Evolutionary conservation across 2,329 filamentous ascomycete genomes (phyloP), one percentile per base, ranked within the genome.

Genomic region (Cercospora citrullina): DNA sequence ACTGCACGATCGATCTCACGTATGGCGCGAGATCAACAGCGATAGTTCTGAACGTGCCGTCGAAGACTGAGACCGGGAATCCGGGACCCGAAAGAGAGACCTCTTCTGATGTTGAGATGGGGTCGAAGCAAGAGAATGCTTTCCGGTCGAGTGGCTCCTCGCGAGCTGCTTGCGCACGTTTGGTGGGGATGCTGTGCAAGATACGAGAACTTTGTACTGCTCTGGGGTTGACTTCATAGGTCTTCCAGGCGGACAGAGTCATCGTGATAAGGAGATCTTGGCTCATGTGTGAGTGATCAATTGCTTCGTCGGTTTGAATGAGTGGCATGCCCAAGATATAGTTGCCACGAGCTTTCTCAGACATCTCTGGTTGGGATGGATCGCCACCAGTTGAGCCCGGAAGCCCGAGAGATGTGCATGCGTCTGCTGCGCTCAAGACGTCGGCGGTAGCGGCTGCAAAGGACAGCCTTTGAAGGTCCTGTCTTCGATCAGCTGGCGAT

Each of bases 11-110:
- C 42, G 86, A 85, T 10, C 96, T 91, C n/a, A 98, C 87, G 77
- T 92, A 98, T 0, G 96, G 95, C 0, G 93, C 94, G 1, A 98
- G 83, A 71, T 99, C 95, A 12, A 90, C 81, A 0, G 87, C 85
- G 33, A 97, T 87, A 21, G 89, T 82, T 0, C 79, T 78, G 73
- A 91, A 81, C 0, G 88, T 88, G 53, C 91, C 87, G 74, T 97
- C 93, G 72, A 97, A 93, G 0, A 90, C 88, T 0, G 92, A 94
- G 0, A 90, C 84, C 36, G 88, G 87, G n/a, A 64, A n/a, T 53
- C 82, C 82, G 4, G 68, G 57, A n/a, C 61, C 60, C 18, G 76
- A 78, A 1, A 79, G 76, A 31, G 75, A 72, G 21, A 74, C 72
- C 16, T 80, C 74, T 7, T 75, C 69, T 7, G 76, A 68, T 36